Base-by-base conservation (phyloP, 257 asterid species). In the Paulownia fortunei region DNA sequence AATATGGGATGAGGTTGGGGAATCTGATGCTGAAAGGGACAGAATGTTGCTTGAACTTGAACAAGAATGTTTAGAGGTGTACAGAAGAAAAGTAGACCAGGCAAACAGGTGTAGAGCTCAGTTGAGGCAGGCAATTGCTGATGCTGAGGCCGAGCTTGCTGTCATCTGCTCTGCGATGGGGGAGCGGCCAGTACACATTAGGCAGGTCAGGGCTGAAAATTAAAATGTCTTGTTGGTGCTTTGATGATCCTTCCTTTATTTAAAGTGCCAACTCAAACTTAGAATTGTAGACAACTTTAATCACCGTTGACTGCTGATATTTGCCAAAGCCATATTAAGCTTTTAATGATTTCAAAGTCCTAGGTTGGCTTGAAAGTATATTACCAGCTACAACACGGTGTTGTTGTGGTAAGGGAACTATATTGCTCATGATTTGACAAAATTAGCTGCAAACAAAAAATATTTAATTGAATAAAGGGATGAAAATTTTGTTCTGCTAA, bases 1-100 rank as follows among this genome's bases (percentile, higher is more conserved):
- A 79, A 93, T 96, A 85, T 96, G 99, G 99, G 97, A 96, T 42
- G 99, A 96, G 85, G 99, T 96, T 67, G 99, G 99, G 58, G 98
- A 96, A 86, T 71, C 97, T 72, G 98, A 90, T 80, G 32, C 83
- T 6, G 98, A 93, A 73, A 92, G 86, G 81, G 98, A 96, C 84
- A 88, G 82, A 61, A 90, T 88, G 93, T 80, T 96, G 79, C 90
- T 90, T 73, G 97, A 96, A 82, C 91, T 96, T 34, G 99, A 96
- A 80, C 89, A 85, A 72, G 99, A 93, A 79, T 96, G 99, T 69
- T 72, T 96, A 27, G 98, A 96, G 83, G 98, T 96, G 37, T 96
- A 93, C 83, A 89, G 97, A 83, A 88, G 99, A 80, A 93, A 83
- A 83, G 99, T 96, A 65, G 99, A 96, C 71, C 96, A 90, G 81